These are phyloP conservation scores for Ophiosphaerella narmari DNA, from an alignment of 2,329 filamentous ascomycete species.

Conservation along the genomic window DNA sequence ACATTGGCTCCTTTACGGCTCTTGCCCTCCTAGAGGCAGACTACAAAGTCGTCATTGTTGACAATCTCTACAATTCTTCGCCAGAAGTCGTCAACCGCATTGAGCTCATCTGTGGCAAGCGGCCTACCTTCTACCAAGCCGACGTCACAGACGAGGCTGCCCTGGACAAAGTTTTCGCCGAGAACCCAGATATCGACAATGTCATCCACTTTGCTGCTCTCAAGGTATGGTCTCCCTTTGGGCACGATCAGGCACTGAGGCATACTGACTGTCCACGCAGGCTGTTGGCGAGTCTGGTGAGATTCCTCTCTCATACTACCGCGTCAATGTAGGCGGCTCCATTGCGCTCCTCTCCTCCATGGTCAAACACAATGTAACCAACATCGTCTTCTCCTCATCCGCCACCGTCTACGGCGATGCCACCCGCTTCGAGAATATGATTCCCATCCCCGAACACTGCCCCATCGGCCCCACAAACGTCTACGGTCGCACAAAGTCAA, in stretches of 20 bases:
- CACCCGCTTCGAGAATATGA: conserved; percentile 95
- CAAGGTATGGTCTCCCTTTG: conserved; percentile 65
- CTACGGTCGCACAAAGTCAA: conserved; percentile 95
- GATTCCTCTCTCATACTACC: conserved; percentile 96
- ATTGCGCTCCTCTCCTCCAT: conserved; percentile 85
- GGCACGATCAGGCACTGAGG: no score
- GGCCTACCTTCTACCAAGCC: conserved; percentile 79
- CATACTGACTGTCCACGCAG: conserved; percentile 52
- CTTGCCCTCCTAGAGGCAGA: conserved; percentile 89
- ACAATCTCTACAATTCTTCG: conserved; percentile 97
- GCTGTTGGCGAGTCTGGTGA: conserved; percentile 94
- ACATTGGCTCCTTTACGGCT: conserved; percentile 97
- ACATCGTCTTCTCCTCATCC: conserved; percentile 98
- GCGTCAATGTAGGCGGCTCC: conserved; percentile 93
- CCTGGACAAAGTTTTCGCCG: conserved; percentile 84
- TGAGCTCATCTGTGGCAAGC: conserved; percentile 88
- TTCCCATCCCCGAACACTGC: conserved; percentile 96
- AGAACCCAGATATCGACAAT: conserved; percentile 92
- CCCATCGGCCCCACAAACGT: conserved; percentile 96
- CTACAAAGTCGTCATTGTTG: conserved; percentile 95
- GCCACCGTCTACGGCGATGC: conserved; percentile 98
- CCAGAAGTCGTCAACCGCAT: conserved; percentile 91
- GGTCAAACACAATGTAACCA: conserved; percentile 86
- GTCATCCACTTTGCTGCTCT: conserved; percentile 98
- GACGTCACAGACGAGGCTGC: conserved; percentile 86